Evolutionary conservation across 2,329 filamentous ascomycete species (phyloP), one percentile per base, ranked within the genome.

Genomic region (Phaeosphaeriaceae sp.): DNA sequence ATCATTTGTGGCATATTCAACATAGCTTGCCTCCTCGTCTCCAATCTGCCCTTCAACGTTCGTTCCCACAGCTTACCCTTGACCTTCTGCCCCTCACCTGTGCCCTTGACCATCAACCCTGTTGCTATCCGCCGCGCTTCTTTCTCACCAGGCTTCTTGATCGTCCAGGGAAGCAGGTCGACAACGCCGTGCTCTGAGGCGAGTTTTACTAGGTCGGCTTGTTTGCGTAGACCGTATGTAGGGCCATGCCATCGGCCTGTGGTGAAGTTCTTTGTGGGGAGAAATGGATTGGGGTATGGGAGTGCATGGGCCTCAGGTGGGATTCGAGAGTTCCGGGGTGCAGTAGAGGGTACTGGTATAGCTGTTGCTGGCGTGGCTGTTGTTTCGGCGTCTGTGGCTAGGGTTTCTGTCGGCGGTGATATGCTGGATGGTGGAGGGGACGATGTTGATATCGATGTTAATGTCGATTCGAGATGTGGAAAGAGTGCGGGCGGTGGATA

Each of bases 1-100:
- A 99, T 90, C 79, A 97, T 84, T 68, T 88, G 85, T 57, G 93
- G 92, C 94, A 99, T 99, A 52, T 87, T 87, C 79, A 95, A 75
- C 90, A 97, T 97, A 51, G 94, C 94, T 75, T 90, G 84, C 82
- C 88, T 89, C 77, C 92, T 87, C 78, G 89, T 86, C 74, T 96
- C 91, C 83, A 97, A 85, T 81, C 87, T 86, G 54, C 83, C 81
- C 77, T 89, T 87, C 79, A 97, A 79, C 67, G 88, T 88, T 71
- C 94, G 85, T 81, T 99, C 94, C 85, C 92, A 90, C 64, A 86
- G 82, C 76, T 97, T 93, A 74, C 94, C 94, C 87, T 97, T 99
- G 73, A 97, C 93, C 76, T 83, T 87, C 77, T 97, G 87, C 49
- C 92, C 93, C 61, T 91, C 86, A 81, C 94, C 93, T 1, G 93